A percentile compares a stretch with the other conserved stretches of the same genome.
Conservation (phyloP, 345 rosid species). For the Acer negundo region DNA sequence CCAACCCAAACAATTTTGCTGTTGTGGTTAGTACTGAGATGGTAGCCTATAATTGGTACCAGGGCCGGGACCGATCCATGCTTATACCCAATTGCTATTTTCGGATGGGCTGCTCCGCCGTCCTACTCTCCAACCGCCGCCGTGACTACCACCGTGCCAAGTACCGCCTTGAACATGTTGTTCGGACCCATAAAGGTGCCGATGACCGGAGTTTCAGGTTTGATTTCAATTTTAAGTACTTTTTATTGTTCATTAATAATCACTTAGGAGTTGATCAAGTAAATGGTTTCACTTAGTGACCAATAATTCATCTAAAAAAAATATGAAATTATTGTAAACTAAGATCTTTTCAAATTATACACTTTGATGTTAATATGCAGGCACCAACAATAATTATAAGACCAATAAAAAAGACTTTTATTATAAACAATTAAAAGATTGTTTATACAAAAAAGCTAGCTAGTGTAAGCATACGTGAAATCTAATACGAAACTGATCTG, state of each 20-base stretch:
- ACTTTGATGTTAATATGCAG: neutral
- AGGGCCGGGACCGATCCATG: constrained; percentile 76
- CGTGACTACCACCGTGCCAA: constrained; percentile 73
- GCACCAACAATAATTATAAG: neutral
- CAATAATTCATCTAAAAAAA: neutral
- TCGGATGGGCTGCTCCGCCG: constrained; percentile 89
- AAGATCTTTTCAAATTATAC: no score
- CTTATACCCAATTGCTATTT: constrained; percentile 86
- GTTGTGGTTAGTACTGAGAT: constrained; percentile 91
- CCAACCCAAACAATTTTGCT: constrained; percentile 78
- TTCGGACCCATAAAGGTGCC: constrained; percentile 90
- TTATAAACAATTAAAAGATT: no score
- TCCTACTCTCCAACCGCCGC: constrained; percentile 78
- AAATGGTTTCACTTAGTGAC: neutral
- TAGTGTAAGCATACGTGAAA: no score
- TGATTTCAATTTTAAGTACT: neutral
- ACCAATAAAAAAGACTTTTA: no score
- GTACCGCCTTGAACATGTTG: constrained; percentile 88
- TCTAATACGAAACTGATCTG: no score
- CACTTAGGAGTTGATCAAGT: no score
- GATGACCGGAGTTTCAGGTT: constrained; percentile 97
- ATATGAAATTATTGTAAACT: no score
- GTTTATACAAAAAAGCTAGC: no score
- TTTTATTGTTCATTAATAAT: neutral
- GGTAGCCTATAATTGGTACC: constrained; percentile 95